Evolutionary conservation across 495 filamentous ascomycete species (phyloP).

Genomic region (Physcia stellaris): DNA sequence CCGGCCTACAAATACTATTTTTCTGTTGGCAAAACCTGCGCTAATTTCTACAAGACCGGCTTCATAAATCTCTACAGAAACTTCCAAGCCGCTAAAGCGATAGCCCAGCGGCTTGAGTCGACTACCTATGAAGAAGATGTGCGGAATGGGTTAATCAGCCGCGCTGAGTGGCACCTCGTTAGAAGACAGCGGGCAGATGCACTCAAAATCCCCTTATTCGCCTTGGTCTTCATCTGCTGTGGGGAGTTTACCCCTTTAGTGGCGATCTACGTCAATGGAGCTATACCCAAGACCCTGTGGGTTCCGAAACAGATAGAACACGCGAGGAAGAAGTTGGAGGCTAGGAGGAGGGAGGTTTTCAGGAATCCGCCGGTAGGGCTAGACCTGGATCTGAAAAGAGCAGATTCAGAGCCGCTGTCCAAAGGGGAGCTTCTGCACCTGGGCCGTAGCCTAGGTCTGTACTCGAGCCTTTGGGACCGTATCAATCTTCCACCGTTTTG

Average conservation of each 20-base stretch:
- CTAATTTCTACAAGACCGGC: conserved; percentile 78
- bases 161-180: conserved; percentile 52
- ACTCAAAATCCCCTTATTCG: conserved; percentile 62
- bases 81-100: conserved; percentile 34
- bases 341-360: conserved; percentile 18
- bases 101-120: conserved; percentile 26
- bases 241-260: conserved; percentile 78
- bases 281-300: conserved; percentile 68
- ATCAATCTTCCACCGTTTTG: conserved; percentile 22
- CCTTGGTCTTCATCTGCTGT: conserved; percentile 53
- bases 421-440: conserved; percentile 15
- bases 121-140: conserved; percentile 20
- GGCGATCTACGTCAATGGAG: conserved; percentile 45
- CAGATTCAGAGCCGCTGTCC: not conserved
- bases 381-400: not conserved
- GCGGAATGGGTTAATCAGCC: conserved; percentile 28
- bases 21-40: conserved; percentile 30
- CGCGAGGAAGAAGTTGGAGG: conserved; percentile 36
- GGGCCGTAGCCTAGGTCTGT: conserved; percentile 25
- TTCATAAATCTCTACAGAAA: conserved; percentile 53
- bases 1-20: conserved; percentile 18
- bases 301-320: conserved; percentile 57
- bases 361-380: not conserved
- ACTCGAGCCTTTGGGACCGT: conserved; percentile 33
- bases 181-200: conserved; percentile 53